phyloP scores from a whole-genome alignment of 1,139 yeast genomes.

The Taiozyma sp. region DNA sequence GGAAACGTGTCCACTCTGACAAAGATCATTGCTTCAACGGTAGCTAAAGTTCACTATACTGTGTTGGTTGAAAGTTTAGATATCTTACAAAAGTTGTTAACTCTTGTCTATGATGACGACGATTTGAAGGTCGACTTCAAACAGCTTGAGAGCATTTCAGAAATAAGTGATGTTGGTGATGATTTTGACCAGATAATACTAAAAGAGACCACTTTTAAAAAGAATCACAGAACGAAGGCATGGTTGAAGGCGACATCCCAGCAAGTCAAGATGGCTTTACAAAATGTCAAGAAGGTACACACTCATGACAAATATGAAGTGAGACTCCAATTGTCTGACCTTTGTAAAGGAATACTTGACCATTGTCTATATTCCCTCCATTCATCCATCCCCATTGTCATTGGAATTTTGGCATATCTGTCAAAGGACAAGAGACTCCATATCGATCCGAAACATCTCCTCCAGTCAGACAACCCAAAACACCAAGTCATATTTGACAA shows the following conservation, averaged over 20 bases:
- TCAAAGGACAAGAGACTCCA: constrained; percentile 13
- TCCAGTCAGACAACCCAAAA: constrained; percentile 3
- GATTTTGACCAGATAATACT: constrained; percentile 19
- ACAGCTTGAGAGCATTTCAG: constrained; percentile 14
- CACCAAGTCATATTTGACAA: constrained; percentile 6
- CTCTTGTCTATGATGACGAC: constrained; percentile 37
- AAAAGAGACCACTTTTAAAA: constrained; percentile 17
- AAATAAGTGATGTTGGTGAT: constrained; percentile 7
- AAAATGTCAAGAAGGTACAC: constrained; percentile 19
- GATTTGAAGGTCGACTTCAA: constrained; percentile 26
- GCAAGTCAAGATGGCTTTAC: constrained; percentile 40
- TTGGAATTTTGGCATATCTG: constrained; percentile 17
- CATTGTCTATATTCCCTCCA: constrained; percentile 31
- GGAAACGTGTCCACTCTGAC: constrained; percentile 49
- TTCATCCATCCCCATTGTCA: constrained; percentile 29
- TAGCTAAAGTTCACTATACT: constrained; percentile 35
- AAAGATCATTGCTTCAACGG: constrained; percentile 37
- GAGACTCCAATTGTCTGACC: constrained; percentile 25
- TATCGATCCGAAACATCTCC: constrained; percentile 1
- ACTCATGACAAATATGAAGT: constrained; percentile 30
- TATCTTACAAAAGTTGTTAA: constrained; percentile 31
- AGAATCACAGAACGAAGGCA: constrained; percentile 41
- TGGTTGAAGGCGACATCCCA: constrained; percentile 66
- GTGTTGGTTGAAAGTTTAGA: constrained; percentile 32
- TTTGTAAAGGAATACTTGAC: constrained; percentile 28